These are phyloP conservation scores for Ceratocystiopsis minuta DNA, from an alignment of 2,329 filamentous ascomycete genomes.

Conservation along the genomic window DNA sequence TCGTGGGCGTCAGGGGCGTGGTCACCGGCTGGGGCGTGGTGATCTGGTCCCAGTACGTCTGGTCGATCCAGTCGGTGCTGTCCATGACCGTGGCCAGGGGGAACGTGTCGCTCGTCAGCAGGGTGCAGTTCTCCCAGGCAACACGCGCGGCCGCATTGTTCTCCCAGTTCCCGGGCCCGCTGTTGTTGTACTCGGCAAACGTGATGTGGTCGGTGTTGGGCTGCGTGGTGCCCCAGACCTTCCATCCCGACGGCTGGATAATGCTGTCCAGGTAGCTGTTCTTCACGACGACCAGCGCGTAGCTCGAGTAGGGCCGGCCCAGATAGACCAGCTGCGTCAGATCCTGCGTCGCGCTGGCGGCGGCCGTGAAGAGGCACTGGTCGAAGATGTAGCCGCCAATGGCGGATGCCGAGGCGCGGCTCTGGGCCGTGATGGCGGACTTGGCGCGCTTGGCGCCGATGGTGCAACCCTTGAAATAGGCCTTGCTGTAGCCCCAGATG, in stretches of 20 bases:
- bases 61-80: constrained; percentile 12
- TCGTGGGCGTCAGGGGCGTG: constrained; percentile 7
- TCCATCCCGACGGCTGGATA: constrained; percentile 42
- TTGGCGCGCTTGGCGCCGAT: constrained; percentile 19
- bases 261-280: constrained; percentile 31
- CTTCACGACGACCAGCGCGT: constrained; percentile 28
- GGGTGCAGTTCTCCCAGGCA: constrained; percentile 10
- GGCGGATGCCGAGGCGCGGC: constrained; percentile 20
- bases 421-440: constrained; percentile 17
- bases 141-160: constrained; percentile 12
- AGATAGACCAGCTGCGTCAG: constrained; percentile 35
- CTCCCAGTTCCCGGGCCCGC: constrained; percentile 26
- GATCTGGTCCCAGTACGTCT: constrained; percentile 12
- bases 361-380: constrained; percentile 19
- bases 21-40: constrained; percentile 7
- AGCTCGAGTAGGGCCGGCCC: constrained; percentile 28
- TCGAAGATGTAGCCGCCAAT: constrained; percentile 29
- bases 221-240: constrained; percentile 16
- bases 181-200: constrained; percentile 37
- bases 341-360: constrained; percentile 19
- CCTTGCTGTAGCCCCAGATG: constrained; percentile 6
- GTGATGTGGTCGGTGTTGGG: constrained; percentile 17
- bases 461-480: constrained; percentile 17
- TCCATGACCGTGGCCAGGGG: constrained; percentile 11
- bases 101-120: constrained; percentile 11